Evolutionary conservation across 495 filamentous ascomycete species (phyloP).

Genomic region (Platismatia glauca): DNA sequence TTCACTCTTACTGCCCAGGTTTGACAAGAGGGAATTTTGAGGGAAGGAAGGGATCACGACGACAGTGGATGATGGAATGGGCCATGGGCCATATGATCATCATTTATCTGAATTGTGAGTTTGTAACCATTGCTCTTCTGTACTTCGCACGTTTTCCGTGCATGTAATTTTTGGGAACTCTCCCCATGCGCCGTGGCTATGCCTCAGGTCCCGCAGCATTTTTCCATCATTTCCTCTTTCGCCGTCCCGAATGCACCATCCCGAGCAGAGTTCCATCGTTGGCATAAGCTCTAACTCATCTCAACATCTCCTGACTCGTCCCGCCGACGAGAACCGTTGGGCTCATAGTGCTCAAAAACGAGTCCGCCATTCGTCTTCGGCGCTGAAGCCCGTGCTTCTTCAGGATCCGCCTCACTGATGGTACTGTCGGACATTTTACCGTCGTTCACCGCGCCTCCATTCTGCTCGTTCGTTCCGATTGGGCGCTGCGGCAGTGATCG

Average conservation of each 20-base stretch:
- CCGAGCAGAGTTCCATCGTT: background rate
- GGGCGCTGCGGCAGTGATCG: slow-evolving; percentile 32
- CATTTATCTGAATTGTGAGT: too few species aligned
- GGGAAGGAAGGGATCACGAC: too few species aligned
- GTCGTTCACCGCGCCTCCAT: slow-evolving; percentile 10
- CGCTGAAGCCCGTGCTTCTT: slow-evolving; percentile 6
- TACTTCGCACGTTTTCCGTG: background rate
- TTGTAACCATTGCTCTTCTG: background rate
- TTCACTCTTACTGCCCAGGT: too few species aligned
- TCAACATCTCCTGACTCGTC: slow-evolving; percentile 22
- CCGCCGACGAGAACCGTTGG: slow-evolving; percentile 14
- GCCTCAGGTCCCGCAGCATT: background rate
- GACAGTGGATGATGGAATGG: too few species aligned
- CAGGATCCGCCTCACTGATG: slow-evolving; percentile 3
- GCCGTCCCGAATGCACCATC: background rate
- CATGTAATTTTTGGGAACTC: background rate
- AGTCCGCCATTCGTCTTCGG: slow-evolving; percentile 15
- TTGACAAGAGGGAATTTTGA: background rate
- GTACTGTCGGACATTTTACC: slow-evolving; percentile 13
- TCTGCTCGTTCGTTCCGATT: background rate
- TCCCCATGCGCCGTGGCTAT: background rate
- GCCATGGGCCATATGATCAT: too few species aligned
- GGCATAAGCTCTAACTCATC: slow-evolving; percentile 6
- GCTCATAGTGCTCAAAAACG: slow-evolving; percentile 24
- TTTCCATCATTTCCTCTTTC: background rate